Base-by-base conservation (phyloP, 495 filamentous ascomycete genomes). In the Aspergillus kassunensis region DNA sequence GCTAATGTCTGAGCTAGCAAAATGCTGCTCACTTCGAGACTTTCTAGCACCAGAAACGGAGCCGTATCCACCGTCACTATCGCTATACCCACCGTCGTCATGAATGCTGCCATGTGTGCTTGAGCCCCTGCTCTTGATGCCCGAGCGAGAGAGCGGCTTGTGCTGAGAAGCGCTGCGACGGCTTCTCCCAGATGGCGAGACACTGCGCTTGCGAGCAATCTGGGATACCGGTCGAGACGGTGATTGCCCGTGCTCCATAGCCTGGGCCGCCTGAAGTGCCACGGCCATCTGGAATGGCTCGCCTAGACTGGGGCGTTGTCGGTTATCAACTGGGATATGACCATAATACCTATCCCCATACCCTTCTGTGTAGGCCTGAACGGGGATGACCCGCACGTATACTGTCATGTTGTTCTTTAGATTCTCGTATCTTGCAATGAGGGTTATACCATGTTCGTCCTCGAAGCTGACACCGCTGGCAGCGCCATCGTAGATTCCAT, bases 401-500 rank as follows among this genome's bases (percentile, higher is more conserved):
- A 98, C 88, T 13, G 81, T 82, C 88, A 92, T 95, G 61, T 90
- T 84, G 72, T 95, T 82, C 54, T 75, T 76, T 56, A 98, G 86
- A 70, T 97, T 98, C 66, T 97, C 91, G 67, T 97, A 95, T 53
- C 88, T 83, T 42, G 93, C 89, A 65, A 98, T 97, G 61, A 98
- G 81, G 50, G 84, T 95, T 57, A 84, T 89, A 37, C 88, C 89
- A 55, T 88, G 68, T 35, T 85, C 80, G 71, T 97, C 91, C 66
- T 97, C 90, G 57, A 98, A 97, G 70, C 87, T 88, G 63, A 97
- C 81, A 51, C 89, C 87, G 64, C 81, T 81, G 55, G 83, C 78
- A 56, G 82, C 79, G 53, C 81, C 79, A 52, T 89, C 83, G 60
- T 95, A 93, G 58, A 97, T 80, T 33, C 91, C 93, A 66, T 93